Base-by-base conservation (phyloP, 331 rosid genomes). In the Dryas integrifolia region DNA sequence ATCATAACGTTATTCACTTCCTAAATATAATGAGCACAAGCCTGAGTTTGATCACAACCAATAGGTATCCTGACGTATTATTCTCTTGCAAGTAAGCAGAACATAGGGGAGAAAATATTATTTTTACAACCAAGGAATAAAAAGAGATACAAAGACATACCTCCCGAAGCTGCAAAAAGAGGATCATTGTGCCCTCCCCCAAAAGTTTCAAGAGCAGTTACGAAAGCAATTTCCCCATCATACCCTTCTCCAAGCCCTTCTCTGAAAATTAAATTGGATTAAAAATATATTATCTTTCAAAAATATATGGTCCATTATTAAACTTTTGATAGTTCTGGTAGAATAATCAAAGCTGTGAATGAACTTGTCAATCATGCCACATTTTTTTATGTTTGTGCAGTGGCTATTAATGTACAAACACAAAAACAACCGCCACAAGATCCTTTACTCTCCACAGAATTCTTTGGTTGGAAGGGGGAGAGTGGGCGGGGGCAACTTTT, bases 181-280 rank as follows among this genome's bases (percentile, higher is more conserved):
- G 90, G 92, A 87, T 89, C 96, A 69, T 48, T 64, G 51, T 75
- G 80, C 69, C 87, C 92, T 76, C 96, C 92, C 52, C 85, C 86
- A 80, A 89, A 89, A 80, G 67, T 58, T 71, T 89, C 92, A 61
- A 89, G 86, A 59, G 90, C 79, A 67, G 66, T 87, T 68, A 81
- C 81, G 82, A 89, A 89, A 63, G 88, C 82, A 0, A 83, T 76
- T 65, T 89, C 88, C 61, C 80, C 83, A 30, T 87, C 86, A 58
- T 83, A 85, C 12, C 79, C 85, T 75, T 85, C 90, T 65, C 83
- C 87, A 73, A 89, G 90, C 58, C 90, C 92, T 76, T 89, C 96
- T 82, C 96, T 89, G 75, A 44, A 81, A 62, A 72, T 49, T 49
- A 66, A 70, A 14, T 9, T 30, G 47, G 43, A 50, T 13, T 4